Evolutionary conservation across 1,284 basidiomycete species (phyloP).

Genomic region (Peniophora sp.): DNA sequence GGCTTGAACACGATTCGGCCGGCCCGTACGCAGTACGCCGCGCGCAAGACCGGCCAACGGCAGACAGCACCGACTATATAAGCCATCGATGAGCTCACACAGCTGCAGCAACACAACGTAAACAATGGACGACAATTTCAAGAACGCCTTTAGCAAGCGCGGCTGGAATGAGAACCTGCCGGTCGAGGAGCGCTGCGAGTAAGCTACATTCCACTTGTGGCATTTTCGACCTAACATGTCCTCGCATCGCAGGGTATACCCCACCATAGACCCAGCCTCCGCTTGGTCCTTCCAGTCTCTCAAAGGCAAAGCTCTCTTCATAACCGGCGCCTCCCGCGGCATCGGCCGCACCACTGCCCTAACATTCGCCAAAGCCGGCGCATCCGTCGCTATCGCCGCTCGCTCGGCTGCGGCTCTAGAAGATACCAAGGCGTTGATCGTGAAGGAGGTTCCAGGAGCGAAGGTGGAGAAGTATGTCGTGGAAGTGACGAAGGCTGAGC

Average conservation of each 20-base stretch:
- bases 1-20: no score
- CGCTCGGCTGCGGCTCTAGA: constrained; percentile 3
- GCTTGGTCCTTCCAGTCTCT: not conserved
- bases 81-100: no score
- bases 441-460: not conserved
- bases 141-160: no score
- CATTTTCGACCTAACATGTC: no score
- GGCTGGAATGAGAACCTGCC: not conserved
- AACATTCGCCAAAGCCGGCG: constrained; percentile 6
- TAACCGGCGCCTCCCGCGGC: constrained; percentile 16
- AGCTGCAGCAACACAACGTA: no score
- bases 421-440: constrained; percentile 3
- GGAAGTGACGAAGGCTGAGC: constrained; percentile 1
- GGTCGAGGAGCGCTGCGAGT: not conserved
- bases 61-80: no score
- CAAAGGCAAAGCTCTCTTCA: constrained; percentile 12
- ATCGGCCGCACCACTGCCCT: constrained; percentile 9
- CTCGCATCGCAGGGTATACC: no score
- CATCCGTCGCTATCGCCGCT: constrained; percentile 4
- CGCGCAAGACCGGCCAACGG: no score
- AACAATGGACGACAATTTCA: no score
- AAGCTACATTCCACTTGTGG: no score
- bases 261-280: not conserved
- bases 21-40: no score
- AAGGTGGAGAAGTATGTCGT: not conserved